Evolutionary conservation across 169 alveolate species (phyloP).

Genomic region (Cryptosporidium parvum): DNA sequence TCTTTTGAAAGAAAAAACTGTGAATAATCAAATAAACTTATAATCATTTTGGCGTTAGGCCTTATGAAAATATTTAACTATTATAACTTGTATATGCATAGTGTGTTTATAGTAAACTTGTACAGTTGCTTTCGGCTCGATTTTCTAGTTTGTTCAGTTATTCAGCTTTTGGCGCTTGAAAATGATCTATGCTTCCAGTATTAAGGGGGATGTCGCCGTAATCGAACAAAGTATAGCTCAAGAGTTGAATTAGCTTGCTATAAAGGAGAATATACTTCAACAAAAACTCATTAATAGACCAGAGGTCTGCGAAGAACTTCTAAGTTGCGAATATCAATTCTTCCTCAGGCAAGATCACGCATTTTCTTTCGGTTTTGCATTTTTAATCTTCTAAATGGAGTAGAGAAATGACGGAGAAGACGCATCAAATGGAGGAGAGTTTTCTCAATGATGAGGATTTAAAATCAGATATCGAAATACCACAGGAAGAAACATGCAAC

Average conservation of each 20-base stretch:
- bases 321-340: neutral
- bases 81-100: too few species aligned
- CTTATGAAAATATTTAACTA: neutral
- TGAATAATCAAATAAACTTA: neutral
- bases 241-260: neutral
- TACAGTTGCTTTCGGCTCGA: neutral
- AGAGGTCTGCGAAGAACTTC: neutral
- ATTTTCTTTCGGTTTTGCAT: neutral
- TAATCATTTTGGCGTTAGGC: neutral
- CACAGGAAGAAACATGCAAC: conserved; percentile 24
- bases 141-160: neutral
- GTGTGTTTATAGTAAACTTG: neutral
- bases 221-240: neutral
- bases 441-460: conserved; percentile 1
- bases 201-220: neutral
- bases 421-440: neutral
- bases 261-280: neutral
- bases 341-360: neutral
- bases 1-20: neutral
- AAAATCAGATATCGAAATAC: conserved; percentile 26
- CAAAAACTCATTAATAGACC: neutral
- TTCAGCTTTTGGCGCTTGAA: neutral
- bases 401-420: neutral
- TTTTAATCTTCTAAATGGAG: neutral
- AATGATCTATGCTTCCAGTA: neutral